A percentile compares a stretch with the other conserved stretches of the same genome.
Conservation (phyloP, 2,329 filamentous ascomycete species). For the Ophidiomyces ophidiicola region DNA sequence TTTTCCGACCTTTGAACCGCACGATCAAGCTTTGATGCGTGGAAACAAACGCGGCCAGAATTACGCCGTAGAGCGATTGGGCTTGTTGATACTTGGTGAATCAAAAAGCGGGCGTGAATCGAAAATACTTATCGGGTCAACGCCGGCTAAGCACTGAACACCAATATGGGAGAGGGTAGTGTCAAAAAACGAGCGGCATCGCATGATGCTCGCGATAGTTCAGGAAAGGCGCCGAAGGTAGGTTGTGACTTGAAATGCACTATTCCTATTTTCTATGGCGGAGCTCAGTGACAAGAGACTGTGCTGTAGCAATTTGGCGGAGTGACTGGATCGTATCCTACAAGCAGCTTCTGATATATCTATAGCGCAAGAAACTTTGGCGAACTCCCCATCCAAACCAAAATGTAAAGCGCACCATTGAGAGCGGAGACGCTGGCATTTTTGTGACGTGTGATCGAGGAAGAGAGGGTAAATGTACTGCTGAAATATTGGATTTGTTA, state of each 20-base stretch:
- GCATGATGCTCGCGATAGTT: slow-evolving; percentile 17
- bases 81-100: too few relatives aligned
- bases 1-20: not conserved
- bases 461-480: slow-evolving; percentile 47
- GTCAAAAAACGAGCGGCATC: slow-evolving; percentile 24
- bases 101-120: too few relatives aligned
- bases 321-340: not conserved
- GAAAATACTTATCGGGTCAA: not conserved
- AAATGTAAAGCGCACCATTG: slow-evolving; percentile 21
- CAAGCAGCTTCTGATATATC: slow-evolving; percentile 9
- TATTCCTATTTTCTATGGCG: not conserved
- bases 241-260: not conserved
- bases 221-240: slow-evolving; percentile 28
- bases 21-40: too few relatives aligned
- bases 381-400: slow-evolving; percentile 17
- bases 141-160: not conserved
- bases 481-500: slow-evolving; percentile 47
- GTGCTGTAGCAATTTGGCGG: too few relatives aligned
- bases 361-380: slow-evolving; percentile 19
- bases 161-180: not conserved
- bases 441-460: slow-evolving; percentile 53
- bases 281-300: not conserved
- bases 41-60: too few relatives aligned
- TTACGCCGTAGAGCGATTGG: too few relatives aligned
- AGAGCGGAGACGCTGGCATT: slow-evolving; percentile 47